These are phyloP conservation scores for Esteya vermicola DNA, from an alignment of 2,329 filamentous ascomycete species.

Conservation along the genomic window DNA sequence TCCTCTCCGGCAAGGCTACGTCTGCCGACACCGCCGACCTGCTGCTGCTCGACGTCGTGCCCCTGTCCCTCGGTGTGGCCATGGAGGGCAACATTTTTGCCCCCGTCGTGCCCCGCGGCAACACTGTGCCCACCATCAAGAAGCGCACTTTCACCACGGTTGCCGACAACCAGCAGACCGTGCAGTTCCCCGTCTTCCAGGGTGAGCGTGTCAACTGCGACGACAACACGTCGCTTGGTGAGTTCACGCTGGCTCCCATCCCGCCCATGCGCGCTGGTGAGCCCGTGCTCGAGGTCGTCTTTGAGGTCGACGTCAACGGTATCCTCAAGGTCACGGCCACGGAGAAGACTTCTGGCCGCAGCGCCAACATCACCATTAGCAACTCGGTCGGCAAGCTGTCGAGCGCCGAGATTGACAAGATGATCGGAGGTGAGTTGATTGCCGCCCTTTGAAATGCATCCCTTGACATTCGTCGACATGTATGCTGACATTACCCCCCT, in stretches of 20 bases:
- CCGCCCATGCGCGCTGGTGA: constrained; percentile 88
- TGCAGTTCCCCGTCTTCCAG: constrained; percentile 88
- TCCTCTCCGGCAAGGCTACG: constrained; percentile 94
- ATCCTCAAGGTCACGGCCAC: constrained; percentile 98
- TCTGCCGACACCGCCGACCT: constrained; percentile 90
- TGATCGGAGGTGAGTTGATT: constrained; percentile 62
- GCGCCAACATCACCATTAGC: constrained; percentile 98
- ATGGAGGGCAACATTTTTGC: constrained; percentile 99
- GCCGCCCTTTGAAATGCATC: no score
- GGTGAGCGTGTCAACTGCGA: constrained; percentile 97
- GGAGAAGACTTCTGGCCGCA: constrained; percentile 96
- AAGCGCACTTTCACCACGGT: constrained; percentile 76
- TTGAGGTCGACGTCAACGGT: constrained; percentile 99
- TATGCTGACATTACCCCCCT: no score
- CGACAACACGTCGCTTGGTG: constrained; percentile 94
- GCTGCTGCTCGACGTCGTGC: constrained; percentile 88
- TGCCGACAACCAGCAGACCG: constrained; percentile 60
- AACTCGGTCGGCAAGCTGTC: constrained; percentile 99
- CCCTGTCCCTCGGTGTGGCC: constrained; percentile 92
- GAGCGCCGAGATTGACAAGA: constrained; percentile 86
- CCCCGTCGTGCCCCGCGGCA: constrained; percentile 70
- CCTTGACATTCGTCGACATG: not conserved
- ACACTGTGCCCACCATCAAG: constrained; percentile 67
- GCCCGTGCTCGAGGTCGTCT: constrained; percentile 91
- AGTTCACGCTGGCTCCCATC: constrained; percentile 86